Conservation (phyloP, 495 filamentous ascomycete species). For the Neurospora sp. region DNA sequence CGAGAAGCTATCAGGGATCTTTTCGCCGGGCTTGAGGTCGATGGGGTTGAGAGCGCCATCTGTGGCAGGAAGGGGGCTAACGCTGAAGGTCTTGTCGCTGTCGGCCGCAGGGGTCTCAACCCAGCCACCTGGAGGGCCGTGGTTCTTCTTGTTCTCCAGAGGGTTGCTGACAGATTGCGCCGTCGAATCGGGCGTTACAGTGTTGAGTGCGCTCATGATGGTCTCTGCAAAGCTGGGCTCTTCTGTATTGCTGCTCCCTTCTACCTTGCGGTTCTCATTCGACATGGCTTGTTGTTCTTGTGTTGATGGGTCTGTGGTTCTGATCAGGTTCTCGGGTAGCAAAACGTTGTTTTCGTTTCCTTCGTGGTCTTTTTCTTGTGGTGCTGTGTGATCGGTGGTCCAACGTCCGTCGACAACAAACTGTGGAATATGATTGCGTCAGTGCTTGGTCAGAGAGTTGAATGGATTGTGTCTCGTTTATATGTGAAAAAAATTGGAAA, state of each 20-base stretch:
- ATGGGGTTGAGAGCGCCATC: constrained; percentile 68
- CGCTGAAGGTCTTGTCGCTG: constrained; percentile 37
- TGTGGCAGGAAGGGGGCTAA: constrained; percentile 66
- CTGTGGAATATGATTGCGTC: constrained; percentile 29
- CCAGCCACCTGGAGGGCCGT: constrained; percentile 56
- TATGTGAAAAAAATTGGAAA: neutral
- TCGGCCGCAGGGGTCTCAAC: constrained; percentile 59
- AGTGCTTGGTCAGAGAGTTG: neutral
- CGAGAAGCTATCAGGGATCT: constrained; percentile 51
- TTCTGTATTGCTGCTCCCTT: constrained; percentile 3
- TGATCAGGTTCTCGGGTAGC: constrained; percentile 56
- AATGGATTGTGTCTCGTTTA: neutral
- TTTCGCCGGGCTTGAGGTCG: constrained; percentile 63
- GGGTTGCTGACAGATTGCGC: constrained; percentile 61
- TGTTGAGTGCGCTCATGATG: constrained; percentile 47
- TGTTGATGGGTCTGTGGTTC: constrained; percentile 4
- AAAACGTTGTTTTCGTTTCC: constrained; percentile 88
- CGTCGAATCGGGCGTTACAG: constrained; percentile 62
- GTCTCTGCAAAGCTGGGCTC: constrained; percentile 32
- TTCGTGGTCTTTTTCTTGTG: constrained; percentile 65
- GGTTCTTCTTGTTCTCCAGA: constrained; percentile 36
- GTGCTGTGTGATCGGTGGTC: constrained; percentile 67
- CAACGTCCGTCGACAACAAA: constrained; percentile 89
- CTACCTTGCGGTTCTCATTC: neutral
- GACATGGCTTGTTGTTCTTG: neutral